Base-by-base conservation (phyloP, 2,329 filamentous ascomycete species). In the Dryadomyces sulphureus region DNA sequence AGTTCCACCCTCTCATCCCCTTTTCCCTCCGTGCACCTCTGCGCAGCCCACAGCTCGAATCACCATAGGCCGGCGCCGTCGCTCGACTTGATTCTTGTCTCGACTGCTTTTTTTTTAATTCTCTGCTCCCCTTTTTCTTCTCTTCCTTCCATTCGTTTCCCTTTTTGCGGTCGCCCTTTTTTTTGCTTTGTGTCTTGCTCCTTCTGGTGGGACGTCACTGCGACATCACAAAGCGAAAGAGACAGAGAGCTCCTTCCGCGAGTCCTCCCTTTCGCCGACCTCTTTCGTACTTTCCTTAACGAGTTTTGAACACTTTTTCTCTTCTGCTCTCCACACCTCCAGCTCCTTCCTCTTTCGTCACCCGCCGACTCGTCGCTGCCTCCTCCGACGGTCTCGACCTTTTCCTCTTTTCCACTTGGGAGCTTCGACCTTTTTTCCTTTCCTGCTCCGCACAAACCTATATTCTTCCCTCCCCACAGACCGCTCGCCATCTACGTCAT, bases 401-500 rank as follows among this genome's bases (percentile, higher is more conserved):
- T 17, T 17, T 8, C 9, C 16, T 34, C 36, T 42, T 12, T 34
- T 47, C 41, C 25, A 45, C 45, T 14, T 43, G 5, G 20, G 35
- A 17, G 12, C 34, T 5, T 32, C 19, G 17, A 24, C 34, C 25
- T n/a, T 36, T 17, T 32, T 40, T 27, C 27, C 34, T 24, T 46
- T 25, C 20, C 16, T 30, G 22, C 24, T 11, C 19, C 8, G 19
- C 30, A n/a, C 20, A 22, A 24, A 45, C 20, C 35, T 24, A 24
- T 24, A n/a, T n/a, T n/a, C n/a, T n/a, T n/a, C n/a, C n/a, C n/a
- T n/a, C n/a, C n/a, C n/a, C 27, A 32, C 27, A 32, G 11, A 32
- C 11, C 27, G 27, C 27, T 32, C 27, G 11, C 27, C 7, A 8
- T 16, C 34, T 24, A 34, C 42, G 56, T 46, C 57, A 78, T 78